Evolutionary conservation across 129 eudicot species (phyloP), one percentile per base, ranked within the genome.

Genomic region (Artemisia annua): DNA sequence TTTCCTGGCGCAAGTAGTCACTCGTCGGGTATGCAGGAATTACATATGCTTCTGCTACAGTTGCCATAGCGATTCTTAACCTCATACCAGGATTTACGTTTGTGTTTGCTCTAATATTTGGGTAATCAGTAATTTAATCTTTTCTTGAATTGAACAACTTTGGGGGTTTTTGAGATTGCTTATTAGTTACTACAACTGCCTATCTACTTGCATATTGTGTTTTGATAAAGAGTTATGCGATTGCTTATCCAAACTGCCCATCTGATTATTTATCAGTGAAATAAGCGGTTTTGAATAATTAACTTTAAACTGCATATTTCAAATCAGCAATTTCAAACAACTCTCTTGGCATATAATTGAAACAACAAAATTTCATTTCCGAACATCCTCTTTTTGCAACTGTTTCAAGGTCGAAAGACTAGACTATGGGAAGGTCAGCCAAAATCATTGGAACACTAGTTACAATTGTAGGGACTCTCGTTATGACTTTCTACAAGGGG

Each of bases 1-100:
- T 48, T 88, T 72, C 74, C 32, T 81, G 74, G 83, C 75, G 67
- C 88, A 88, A 75, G 62, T 86, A 39, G 67, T 85, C n/a, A n/a
- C n/a, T n/a, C n/a, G n/a, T n/a, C 44, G 96, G 91, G 48, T 75
- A 75, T 67, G 75, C 77, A 81, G 96, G 91, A 30, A 11, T 84
- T n/a, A 26, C 68, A 22, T 83, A 65, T 56, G 81, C 81, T 63
- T 74, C 91, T 35, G 84, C 87, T 24, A 73, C 91, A 26, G 84
- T 86, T 66, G 79, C 81, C 24, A 53, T 86, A 2, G 85, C 89
- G 16, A 83, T 89, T 79, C 83, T 86, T 66, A 86, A 89, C 59
- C 87, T 89, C 35, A 76, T 77, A 63, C 87, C 89, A 7, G 91
- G 83, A 54, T 79, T 86, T 54, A 86, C 96, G 12, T 89, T 88